Percentiles rank a stretch among this genome's conserved stretches.
Conservation (phyloP, 176 grass and related monocot genomes). For the Cenchrus americanus region DNA sequence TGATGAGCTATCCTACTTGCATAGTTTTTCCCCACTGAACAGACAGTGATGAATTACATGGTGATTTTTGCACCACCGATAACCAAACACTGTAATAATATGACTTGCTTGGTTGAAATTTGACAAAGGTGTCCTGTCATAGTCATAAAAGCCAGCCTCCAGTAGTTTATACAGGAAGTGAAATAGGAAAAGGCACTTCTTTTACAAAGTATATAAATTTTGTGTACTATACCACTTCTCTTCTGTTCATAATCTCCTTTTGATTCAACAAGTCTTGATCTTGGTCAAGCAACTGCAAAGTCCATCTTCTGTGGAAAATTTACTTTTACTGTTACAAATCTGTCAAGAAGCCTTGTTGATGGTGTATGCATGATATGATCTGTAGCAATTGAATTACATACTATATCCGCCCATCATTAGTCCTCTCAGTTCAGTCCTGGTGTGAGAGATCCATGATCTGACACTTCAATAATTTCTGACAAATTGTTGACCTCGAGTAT, state of each 20-base stretch:
- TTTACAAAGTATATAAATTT: neutral
- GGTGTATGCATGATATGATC: neutral
- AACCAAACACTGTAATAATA: conserved; percentile 31
- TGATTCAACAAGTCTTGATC: conserved; percentile 30
- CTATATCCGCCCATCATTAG: conserved; percentile 26
- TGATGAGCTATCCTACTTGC: neutral
- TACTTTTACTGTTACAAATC: too few relatives aligned
- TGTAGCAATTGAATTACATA: too few relatives aligned
- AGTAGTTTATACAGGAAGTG: conserved; percentile 6
- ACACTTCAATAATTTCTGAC: conserved; percentile 53
- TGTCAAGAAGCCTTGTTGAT: too few relatives aligned
- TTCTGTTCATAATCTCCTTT: conserved; percentile 22
- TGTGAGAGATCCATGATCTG: conserved; percentile 53
- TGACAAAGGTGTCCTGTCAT: conserved; percentile 1
- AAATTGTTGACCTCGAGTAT: conserved; percentile 55
- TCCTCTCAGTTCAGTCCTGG: conserved; percentile 16
- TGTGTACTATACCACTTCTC: neutral
- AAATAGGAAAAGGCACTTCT: conserved; percentile 3
- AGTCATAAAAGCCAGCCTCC: neutral
- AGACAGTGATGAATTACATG: neutral
- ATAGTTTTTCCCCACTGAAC: neutral
- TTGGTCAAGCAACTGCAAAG: conserved; percentile 40
- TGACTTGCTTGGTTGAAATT: neutral
- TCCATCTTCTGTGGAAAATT: neutral
- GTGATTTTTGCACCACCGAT: conserved; percentile 12